Conservation (phyloP, 305 asterid genomes). For the Fraxinus floribunda region DNA sequence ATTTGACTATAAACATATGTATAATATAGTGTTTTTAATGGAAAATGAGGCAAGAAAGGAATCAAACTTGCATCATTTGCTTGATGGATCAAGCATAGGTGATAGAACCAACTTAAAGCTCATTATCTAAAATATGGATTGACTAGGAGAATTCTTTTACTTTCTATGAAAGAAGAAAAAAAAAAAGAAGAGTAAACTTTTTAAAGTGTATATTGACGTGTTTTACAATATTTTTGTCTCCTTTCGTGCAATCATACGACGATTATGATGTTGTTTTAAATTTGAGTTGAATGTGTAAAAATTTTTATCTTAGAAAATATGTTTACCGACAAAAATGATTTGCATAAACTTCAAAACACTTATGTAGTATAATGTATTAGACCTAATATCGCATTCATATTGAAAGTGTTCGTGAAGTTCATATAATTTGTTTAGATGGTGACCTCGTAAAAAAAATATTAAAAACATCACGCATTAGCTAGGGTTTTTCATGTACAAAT, state of each 20-base stretch:
- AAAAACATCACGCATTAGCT: neutral
- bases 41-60: neutral
- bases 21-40: neutral
- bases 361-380: neutral
- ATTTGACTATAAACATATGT: neutral
- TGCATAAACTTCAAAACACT: neutral
- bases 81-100: conserved; percentile 2
- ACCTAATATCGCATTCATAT: neutral
- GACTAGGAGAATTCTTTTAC: neutral
- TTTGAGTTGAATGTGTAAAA: neutral
- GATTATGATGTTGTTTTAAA: neutral
- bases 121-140: neutral
- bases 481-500: neutral
- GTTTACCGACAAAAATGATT: neutral
- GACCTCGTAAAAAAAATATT: neutral
- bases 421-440: neutral
- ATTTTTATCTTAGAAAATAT: neutral
- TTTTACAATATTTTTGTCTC: neutral
- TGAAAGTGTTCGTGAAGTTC: too few relatives aligned
- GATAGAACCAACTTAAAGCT: neutral
- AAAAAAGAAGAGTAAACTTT: neutral
- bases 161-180: neutral
- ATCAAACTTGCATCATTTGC: neutral
- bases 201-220: neutral
- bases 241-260: neutral